phyloP scores from a whole-genome alignment of 148 eudicot species.

The Agrostemma githago region DNA sequence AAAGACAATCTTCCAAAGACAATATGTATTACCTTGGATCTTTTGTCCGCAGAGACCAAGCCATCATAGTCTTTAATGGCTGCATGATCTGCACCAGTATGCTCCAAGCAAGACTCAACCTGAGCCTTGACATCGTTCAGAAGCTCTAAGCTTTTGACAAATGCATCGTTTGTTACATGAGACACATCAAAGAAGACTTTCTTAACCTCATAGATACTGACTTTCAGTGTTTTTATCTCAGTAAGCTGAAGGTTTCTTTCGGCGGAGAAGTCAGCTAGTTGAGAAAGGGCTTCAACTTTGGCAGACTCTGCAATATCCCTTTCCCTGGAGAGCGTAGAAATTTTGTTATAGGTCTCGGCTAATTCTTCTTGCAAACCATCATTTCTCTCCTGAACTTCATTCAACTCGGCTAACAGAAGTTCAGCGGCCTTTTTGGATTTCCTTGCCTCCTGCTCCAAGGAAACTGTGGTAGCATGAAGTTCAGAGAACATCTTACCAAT shows the following conservation, averaged over 20 bases:
- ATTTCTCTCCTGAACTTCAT: constrained; percentile 96
- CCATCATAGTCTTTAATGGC: constrained; percentile 29
- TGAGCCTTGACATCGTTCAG: constrained; percentile 39
- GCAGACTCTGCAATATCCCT: constrained; percentile 59
- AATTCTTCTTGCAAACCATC: constrained; percentile 86
- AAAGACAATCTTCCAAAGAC: neutral
- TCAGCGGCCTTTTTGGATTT: constrained; percentile 89
- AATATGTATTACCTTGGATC: constrained; percentile 46
- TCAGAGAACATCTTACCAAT: constrained; percentile 47
- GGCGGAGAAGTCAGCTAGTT: constrained; percentile 50
- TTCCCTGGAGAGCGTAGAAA: constrained; percentile 57
- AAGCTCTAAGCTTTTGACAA: constrained; percentile 53
- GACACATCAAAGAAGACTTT: constrained; percentile 41
- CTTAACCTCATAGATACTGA: constrained; percentile 41
- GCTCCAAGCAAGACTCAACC: constrained; percentile 40
- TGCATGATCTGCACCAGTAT: constrained; percentile 31
- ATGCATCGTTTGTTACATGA: constrained; percentile 37
- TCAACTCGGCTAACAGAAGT: constrained; percentile 84
- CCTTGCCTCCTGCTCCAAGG: constrained; percentile 61
- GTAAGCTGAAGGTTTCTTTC: constrained; percentile 49
- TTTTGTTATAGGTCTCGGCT: constrained; percentile 39
- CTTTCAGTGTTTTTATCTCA: constrained; percentile 43
- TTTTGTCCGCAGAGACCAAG: constrained; percentile 29
- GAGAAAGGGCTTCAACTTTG: constrained; percentile 64
- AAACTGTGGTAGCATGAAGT: constrained; percentile 39